Percentiles rank a stretch among this genome's conserved stretches.
These are phyloP conservation scores for Glaciozyma antarctica DNA, from an alignment of 768 basidiomycete species.

Conservation along the genomic window DNA sequence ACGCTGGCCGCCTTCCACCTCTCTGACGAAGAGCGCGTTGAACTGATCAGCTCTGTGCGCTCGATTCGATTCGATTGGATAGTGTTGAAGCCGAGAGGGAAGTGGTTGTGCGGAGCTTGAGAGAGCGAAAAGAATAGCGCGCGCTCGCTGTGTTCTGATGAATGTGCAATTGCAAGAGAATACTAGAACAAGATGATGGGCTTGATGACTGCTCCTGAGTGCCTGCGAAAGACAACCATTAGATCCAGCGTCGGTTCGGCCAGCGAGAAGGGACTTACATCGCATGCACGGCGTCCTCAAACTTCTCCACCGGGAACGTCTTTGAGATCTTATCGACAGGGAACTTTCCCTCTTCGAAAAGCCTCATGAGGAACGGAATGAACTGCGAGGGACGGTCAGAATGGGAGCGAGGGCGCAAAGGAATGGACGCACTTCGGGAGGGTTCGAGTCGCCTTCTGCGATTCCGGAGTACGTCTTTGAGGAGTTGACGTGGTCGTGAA, in stretches of 20 bases:
- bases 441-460: constrained; percentile 31
- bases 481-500: constrained; percentile 21
- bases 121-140: no score
- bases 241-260: neutral
- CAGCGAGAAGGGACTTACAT: constrained; percentile 15
- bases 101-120: no score
- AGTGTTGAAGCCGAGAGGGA: no score
- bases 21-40: no score
- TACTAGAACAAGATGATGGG: neutral
- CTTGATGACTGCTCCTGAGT: constrained; percentile 1
- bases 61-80: no score
- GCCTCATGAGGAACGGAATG: constrained; percentile 29
- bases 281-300: constrained; percentile 30
- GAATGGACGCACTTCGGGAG: constrained; percentile 1
- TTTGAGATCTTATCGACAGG: constrained; percentile 34
- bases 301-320: constrained; percentile 31
- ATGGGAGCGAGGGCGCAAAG: neutral
- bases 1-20: no score
- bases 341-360: constrained; percentile 35
- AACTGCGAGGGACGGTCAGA: constrained; percentile 5
- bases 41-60: no score
- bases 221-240: neutral
- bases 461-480: constrained; percentile 16
- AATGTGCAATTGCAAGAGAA: no score
- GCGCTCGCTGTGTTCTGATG: no score